Conservation (phyloP, 2,329 filamentous ascomycete genomes). For the Colletotrichum incanum region DNA sequence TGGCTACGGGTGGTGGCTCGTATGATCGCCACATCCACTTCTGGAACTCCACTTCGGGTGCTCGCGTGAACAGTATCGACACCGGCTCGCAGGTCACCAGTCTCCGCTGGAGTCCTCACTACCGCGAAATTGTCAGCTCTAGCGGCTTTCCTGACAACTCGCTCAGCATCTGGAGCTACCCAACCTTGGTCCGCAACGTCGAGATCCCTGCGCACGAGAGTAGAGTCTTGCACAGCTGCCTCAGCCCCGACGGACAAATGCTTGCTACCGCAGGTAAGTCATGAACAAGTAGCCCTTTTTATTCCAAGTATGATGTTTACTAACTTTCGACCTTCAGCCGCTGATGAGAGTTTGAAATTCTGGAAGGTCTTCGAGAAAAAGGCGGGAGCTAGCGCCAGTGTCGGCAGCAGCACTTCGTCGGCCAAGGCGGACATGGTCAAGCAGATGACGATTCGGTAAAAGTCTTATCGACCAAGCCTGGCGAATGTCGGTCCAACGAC, state of each 20-base stretch:
- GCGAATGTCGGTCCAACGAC: slow-evolving; percentile 44
- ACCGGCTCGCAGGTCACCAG: slow-evolving; percentile 98
- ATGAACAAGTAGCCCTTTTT: not conserved
- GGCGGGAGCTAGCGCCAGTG: slow-evolving; percentile 80
- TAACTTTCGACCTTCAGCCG: slow-evolving; percentile 68
- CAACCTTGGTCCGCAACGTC: slow-evolving; percentile 94
- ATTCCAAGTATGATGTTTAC: slow-evolving; percentile 43
- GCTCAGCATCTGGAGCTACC: slow-evolving; percentile 99
- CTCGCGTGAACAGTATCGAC: slow-evolving; percentile 98
- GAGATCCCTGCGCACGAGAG: slow-evolving; percentile 99
- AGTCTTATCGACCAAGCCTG: slow-evolving; percentile 37
- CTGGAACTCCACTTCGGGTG: slow-evolving; percentile 99
- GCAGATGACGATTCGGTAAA: slow-evolving; percentile 93
- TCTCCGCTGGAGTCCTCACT: slow-evolving; percentile 95
- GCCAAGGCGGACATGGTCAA: slow-evolving; percentile 90
- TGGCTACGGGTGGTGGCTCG: slow-evolving; percentile 95
- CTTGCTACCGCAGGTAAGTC: slow-evolving; percentile 87
- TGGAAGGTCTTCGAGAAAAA: slow-evolving; percentile 99
- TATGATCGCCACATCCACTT: slow-evolving; percentile 99
- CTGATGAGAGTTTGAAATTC: slow-evolving; percentile 98
- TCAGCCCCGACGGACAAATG: slow-evolving; percentile 98
- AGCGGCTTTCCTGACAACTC: slow-evolving; percentile 99
- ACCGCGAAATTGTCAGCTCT: slow-evolving; percentile 98
- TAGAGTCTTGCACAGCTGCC: slow-evolving; percentile 94
- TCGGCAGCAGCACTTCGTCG: slow-evolving; percentile 77